Evolutionary conservation across 73 alveolate genomes (phyloP).

Genomic region (Tetrahymena thermophila): DNA sequence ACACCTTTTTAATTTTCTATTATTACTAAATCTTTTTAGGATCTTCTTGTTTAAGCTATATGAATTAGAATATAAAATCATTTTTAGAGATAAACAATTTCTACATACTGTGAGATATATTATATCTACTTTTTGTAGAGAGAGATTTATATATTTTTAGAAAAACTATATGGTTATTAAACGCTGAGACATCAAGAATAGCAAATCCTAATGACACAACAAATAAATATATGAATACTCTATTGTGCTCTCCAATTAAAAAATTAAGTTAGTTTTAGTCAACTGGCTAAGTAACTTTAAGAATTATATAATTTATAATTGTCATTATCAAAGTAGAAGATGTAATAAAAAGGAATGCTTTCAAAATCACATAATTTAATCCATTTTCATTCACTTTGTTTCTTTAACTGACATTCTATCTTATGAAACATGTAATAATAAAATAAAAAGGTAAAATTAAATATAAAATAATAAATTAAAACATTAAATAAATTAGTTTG

Average conservation of each 20-base stretch:
- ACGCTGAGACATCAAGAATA: neutral
- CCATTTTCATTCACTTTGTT: no score
- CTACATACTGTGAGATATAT: neutral
- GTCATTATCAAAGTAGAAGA: neutral
- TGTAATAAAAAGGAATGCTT: neutral
- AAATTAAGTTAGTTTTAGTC: neutral
- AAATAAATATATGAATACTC: neutral
- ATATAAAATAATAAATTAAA: no score
- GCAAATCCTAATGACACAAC: neutral
- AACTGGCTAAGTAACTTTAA: neutral
- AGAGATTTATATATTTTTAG: neutral
- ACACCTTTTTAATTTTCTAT: no score
- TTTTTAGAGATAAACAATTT: neutral
- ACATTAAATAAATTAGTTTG: neutral
- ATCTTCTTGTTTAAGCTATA: neutral
- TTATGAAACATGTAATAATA: neutral
- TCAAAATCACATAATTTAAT: neutral
- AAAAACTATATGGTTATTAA: neutral
- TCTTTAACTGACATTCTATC: neutral
- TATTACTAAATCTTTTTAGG: neutral
- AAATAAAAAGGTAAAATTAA: neutral
- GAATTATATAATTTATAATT: no score
- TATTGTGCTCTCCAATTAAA: neutral
- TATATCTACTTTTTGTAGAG: neutral
- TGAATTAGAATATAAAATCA: neutral